Base-by-base conservation (phyloP, 495 filamentous ascomycete genomes). In the Lasiosphaeris hirsuta region DNA sequence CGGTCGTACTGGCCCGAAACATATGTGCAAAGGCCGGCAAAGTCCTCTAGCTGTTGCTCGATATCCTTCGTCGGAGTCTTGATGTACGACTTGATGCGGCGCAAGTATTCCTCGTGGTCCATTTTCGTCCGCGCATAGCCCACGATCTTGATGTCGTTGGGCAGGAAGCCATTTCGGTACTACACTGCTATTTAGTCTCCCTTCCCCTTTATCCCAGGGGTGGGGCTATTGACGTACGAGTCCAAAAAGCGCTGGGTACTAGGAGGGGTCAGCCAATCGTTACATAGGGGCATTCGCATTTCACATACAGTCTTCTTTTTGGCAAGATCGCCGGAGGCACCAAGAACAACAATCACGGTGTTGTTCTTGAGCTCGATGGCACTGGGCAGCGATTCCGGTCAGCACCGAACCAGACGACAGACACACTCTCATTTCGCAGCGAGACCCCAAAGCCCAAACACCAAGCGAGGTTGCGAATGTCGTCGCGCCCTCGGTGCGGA, bases 91-190 rank as follows among this genome's bases (percentile, higher is more conserved):
- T 89, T 92, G 76, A 97, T 90, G 54, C 95, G 85, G 74, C 85
- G 88, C 64, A 96, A 79, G 76, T 89, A 97, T 73, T 97, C 95
- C 61, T 90, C 87, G 68, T 90, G 90, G 78, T 97, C 92, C 95
- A 99, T 99, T 79, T 96, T 96, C 62, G 95, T 99, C 69, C 95
- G 86, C 60, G 95, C 95, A 89, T 99, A 99, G 79, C 95, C 95
- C 67, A 99, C 85, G 70, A 99, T 96, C 71, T 86, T 89, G 75
- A 96, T 92, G 72, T 94, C 90, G 78, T 96, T 96, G 60, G 94
- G 94, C 15, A 97, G 88, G 81, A 97, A 98, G 72, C 96, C 90
- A 79, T 98, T 97, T 66, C 94, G 90, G 76, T 91, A 93, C 93
- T 97, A 71, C 54, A 59, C 49, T 18, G 19, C 30, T 49, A 48